Evolutionary conservation across 179 eudicot genomes (phyloP).

Genomic region (Silene coronaria): DNA sequence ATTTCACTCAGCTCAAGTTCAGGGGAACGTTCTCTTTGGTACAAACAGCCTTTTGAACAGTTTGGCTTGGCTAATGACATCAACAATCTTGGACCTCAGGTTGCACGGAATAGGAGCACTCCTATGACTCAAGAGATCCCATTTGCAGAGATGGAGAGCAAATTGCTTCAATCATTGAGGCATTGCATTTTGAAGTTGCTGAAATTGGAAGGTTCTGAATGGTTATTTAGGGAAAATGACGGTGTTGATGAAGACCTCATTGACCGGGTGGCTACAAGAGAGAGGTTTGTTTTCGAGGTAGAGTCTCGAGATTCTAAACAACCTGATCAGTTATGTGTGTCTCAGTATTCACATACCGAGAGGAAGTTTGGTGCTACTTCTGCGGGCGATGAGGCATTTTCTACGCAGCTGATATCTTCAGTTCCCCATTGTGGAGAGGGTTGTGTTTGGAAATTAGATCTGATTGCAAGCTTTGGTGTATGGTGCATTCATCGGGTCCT

Average conservation of each 20-base stretch:
- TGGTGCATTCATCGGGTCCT: conserved; percentile 90
- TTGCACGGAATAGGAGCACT: conserved; percentile 21
- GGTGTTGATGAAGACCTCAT: conserved; percentile 89
- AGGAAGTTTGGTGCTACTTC: conserved; percentile 31
- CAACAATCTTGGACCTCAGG: conserved; percentile 26
- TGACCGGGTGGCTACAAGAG: conserved; percentile 74
- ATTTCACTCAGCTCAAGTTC: conserved; percentile 42
- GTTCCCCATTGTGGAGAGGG: conserved; percentile 91
- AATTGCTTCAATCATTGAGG: conserved; percentile 75
- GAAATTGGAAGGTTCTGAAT: conserved; percentile 90
- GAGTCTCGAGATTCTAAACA: conserved; percentile 55
- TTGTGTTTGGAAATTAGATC: conserved; percentile 74
- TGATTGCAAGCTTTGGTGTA: conserved; percentile 83
- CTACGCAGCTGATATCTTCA: conserved; percentile 36
- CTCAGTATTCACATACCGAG: conserved; percentile 36
- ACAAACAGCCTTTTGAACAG: conserved; percentile 79
- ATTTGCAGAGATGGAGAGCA: conserved; percentile 50
- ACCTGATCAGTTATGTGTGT: conserved; percentile 28
- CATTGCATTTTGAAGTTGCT: conserved; percentile 64
- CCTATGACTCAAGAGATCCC: conserved; percentile 38
- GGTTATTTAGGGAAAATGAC: conserved; percentile 83
- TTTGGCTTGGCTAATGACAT: conserved; percentile 67
- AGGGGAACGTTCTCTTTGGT: conserved; percentile 62
- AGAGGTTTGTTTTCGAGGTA: conserved; percentile 67
- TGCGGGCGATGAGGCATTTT: conserved; percentile 24